Evolutionary conservation across 495 filamentous ascomycete genomes (phyloP).

Genomic region (Trichoderma erinaceum): DNA sequence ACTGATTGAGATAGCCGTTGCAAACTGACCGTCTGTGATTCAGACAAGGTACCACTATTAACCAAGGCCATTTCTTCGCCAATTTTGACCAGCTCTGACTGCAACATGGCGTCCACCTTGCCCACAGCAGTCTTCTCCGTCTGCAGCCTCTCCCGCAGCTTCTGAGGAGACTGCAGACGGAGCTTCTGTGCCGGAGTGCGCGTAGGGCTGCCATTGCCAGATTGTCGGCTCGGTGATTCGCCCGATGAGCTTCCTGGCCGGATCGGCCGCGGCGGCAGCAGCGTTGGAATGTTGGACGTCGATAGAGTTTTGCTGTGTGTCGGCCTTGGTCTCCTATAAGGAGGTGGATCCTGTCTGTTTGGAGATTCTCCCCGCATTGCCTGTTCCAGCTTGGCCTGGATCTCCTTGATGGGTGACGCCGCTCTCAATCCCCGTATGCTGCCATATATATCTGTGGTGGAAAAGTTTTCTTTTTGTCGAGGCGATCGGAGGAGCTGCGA

Average conservation of each 20-base stretch:
- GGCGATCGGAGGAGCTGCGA: conserved; percentile 30
- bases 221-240: conserved; percentile 30
- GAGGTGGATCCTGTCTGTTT: conserved; percentile 6
- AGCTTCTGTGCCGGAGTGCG: conserved; percentile 49
- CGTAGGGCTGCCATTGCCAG: conserved; percentile 30
- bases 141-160: conserved; percentile 82
- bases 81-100: conserved; percentile 74
- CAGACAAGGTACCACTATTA: conserved; percentile 38
- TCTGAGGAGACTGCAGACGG: conserved; percentile 84
- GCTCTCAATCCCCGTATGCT: neutral
- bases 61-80: conserved; percentile 71
- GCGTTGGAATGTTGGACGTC: conserved; percentile 42
- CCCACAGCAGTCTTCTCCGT: conserved; percentile 69
- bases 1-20: conserved; percentile 50
- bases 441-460: conserved; percentile 14
- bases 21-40: conserved; percentile 35
- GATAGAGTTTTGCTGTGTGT: conserved; percentile 37
- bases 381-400: conserved; percentile 4
- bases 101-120: conserved; percentile 59
- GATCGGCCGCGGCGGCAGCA: conserved; percentile 26
- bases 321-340: conserved; percentile 14
- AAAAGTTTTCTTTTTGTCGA: conserved; percentile 39
- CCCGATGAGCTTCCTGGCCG: conserved; percentile 21
- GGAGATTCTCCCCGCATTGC: conserved; percentile 3
- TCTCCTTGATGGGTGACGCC: conserved; percentile 23